These are phyloP conservation scores for Hansfordia pulvinata DNA, from an alignment of 2,329 filamentous ascomycete species.

Conservation along the genomic window DNA sequence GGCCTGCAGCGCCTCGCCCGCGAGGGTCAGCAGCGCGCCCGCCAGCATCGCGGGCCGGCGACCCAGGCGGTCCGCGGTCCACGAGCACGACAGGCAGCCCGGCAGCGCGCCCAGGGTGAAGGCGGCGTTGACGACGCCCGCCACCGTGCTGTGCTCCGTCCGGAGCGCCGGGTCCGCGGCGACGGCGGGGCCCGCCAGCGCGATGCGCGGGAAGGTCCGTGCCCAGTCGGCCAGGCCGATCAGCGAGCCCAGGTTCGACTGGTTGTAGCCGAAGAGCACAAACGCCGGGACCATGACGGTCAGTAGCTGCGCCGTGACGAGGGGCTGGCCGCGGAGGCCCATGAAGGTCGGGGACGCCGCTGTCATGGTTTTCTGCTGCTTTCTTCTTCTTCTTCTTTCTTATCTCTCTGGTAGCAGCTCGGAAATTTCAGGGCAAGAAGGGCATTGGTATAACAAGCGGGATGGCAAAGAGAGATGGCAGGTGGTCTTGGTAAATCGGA, in stretches of 20 bases:
- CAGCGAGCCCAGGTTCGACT: conserved; percentile 22
- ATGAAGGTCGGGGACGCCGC: too few relatives aligned
- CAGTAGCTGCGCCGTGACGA: conserved; percentile 22
- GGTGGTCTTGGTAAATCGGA: too few relatives aligned
- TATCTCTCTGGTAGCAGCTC: too few relatives aligned
- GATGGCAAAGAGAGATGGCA: too few relatives aligned
- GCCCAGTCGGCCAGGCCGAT: conserved; percentile 18
- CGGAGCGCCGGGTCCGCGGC: conserved; percentile 14
- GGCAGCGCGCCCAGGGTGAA: conserved; percentile 22
- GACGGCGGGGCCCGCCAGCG: conserved; percentile 19
- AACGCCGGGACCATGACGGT: conserved; percentile 28
- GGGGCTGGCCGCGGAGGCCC: conserved; percentile 20
- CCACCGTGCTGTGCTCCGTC: conserved; percentile 21
- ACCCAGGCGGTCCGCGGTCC: conserved; percentile 23
- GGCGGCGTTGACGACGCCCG: conserved; percentile 21
- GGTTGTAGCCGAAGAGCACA: conserved; percentile 26
- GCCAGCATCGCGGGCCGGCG: conserved; percentile 25
- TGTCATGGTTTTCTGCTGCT: too few relatives aligned
- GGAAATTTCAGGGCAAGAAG: too few relatives aligned
- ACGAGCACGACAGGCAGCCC: conserved; percentile 20
- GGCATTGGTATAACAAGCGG: too few relatives aligned
- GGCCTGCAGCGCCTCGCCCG: conserved; percentile 26
- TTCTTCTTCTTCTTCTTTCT: too few relatives aligned
- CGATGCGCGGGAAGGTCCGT: conserved; percentile 22
- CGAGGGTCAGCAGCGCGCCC: conserved; percentile 21